Base-by-base conservation (phyloP, 75 land plant genomes). In the Pinus albicaulis region DNA sequence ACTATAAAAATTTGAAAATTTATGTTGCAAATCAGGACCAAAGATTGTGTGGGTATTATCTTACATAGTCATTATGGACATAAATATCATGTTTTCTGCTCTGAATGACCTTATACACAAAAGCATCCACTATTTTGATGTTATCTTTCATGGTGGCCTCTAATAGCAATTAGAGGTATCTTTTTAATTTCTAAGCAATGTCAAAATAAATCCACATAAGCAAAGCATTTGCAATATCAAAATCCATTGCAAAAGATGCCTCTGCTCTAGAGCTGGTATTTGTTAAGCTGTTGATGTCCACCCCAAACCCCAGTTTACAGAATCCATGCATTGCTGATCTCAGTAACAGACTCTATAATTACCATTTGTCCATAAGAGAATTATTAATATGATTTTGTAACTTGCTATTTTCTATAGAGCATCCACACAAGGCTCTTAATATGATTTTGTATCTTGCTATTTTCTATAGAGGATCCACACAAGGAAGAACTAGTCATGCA, bases 301-400 rank as follows among this genome's bases (percentile, higher is more conserved):
- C 72, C 34, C 94, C 92, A 77, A 92, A 92, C 12, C 86, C 88
- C 38, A 92, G 78, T 77, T 86, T 81, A 74, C 83, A 89, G 13
- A 87, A 86, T 7, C 90, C 85, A 75, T 92, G 92, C 71, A 92
- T 57, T 7, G 88, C 82, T 61, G 87, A 79, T 70, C 87, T 89
- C 90, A 87, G 75, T 38, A 86, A 82, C 31, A 92, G 73, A 59
- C 88, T 90, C 90, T 92, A 25, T 3, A 31, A 0, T 31, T 31
- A 1, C 31, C 31, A 31, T 31, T 31, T 31, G 2, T 31, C 31
- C 31, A 31, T 31, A 31, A 31, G 1, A 31, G 31, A 31, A 31
- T 31, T 31, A 31, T 31, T 31, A 31, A 31, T 31, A 31, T 1
- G 31, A 31, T 31, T 31, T 31, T 31, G 31, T 2, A 31, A 1